Percentiles rank a stretch among this genome's conserved stretches.
Evolutionary conservation across 371 early-diverging fungal genomes (phyloP).

Genomic region (Zancudomyces culisetae): DNA sequence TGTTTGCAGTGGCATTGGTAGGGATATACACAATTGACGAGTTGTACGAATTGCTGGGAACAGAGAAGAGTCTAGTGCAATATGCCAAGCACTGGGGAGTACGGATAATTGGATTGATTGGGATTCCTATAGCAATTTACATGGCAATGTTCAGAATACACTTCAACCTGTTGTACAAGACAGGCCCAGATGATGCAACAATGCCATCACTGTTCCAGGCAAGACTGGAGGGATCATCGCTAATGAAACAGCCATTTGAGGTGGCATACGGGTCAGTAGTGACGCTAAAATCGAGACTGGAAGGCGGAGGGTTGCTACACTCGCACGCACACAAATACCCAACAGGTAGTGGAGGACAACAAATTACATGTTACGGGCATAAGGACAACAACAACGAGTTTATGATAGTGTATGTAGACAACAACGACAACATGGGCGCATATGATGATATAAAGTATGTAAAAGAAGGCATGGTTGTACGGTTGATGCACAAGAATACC

Average conservation of each 20-base stretch:
- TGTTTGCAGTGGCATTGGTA: slow-evolving; percentile 85
- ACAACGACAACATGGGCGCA: slow-evolving; percentile 20
- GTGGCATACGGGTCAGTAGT: slow-evolving; percentile 86
- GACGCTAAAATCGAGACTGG: slow-evolving; percentile 68
- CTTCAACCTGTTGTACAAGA: slow-evolving; percentile 70
- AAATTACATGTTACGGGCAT: slow-evolving; percentile 96
- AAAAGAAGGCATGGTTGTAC: slow-evolving; percentile 61
- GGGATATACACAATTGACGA: slow-evolving; percentile 91
- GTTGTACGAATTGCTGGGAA: slow-evolving; percentile 78
- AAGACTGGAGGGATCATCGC: slow-evolving; percentile 62
- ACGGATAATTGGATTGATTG: slow-evolving; percentile 61
- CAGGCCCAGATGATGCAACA: slow-evolving; percentile 90
- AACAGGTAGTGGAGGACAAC: slow-evolving; percentile 83
- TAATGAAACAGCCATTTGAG: slow-evolving; percentile 69
- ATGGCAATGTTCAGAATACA: slow-evolving; percentile 77
- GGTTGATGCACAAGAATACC: slow-evolving; percentile 60
- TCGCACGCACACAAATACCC: slow-evolving; percentile 94
- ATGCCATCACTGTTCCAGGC: slow-evolving; percentile 98
- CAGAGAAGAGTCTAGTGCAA: slow-evolving; percentile 38
- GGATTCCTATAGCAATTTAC: slow-evolving; percentile 77
- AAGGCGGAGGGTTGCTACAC: slow-evolving; percentile 93
- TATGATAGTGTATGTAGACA: slow-evolving; percentile 33
- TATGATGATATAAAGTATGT: slow-evolving; percentile 35
- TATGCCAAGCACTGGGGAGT: slow-evolving; percentile 63
- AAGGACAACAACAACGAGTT: slow-evolving; percentile 96